phyloP scores from a whole-genome alignment of 2,329 filamentous ascomycete genomes.

The Aspergillus pseudonomiae region DNA sequence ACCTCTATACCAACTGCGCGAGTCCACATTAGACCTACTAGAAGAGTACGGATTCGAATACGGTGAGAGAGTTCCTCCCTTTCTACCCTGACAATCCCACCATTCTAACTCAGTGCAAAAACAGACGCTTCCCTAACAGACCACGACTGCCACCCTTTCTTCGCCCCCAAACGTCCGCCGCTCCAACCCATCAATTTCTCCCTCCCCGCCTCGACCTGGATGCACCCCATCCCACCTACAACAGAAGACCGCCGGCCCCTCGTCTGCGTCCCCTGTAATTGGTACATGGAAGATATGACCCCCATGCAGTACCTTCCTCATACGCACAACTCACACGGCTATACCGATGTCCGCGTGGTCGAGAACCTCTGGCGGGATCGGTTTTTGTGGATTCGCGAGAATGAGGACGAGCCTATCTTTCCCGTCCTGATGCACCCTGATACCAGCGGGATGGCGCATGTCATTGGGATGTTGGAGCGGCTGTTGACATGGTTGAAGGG shows the following conservation, averaged over 20 bases:
- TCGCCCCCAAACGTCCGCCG: conserved; percentile 39
- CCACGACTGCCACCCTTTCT: conserved; percentile 47
- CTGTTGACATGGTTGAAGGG: conserved; percentile 55
- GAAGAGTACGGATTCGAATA: conserved; percentile 48
- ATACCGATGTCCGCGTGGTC: conserved; percentile 59
- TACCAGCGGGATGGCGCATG: conserved; percentile 63
- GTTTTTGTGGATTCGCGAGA: conserved; percentile 59
- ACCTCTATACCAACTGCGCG: conserved; percentile 43
- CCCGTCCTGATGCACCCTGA: conserved; percentile 60
- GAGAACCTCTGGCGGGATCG: conserved; percentile 65
- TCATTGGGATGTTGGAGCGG: conserved; percentile 60
- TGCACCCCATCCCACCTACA: conserved; percentile 42
- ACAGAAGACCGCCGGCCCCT: conserved; percentile 33
- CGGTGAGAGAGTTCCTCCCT: conserved; percentile 25
- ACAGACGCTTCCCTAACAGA: conserved; percentile 46
- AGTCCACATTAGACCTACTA: conserved; percentile 44
- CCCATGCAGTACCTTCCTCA: conserved; percentile 51
- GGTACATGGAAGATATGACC: conserved; percentile 52
- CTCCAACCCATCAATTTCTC: conserved; percentile 47
- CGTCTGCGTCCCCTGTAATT: conserved; percentile 49
- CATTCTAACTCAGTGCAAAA: neutral
- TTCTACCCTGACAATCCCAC: neutral
- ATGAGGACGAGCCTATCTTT: conserved; percentile 49
- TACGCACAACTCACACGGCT: conserved; percentile 57
- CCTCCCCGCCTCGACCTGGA: conserved; percentile 47